Evolutionary conservation across 805 yeast species (phyloP).

Genomic region (Sugiyamaella boreocaroliniensis): DNA sequence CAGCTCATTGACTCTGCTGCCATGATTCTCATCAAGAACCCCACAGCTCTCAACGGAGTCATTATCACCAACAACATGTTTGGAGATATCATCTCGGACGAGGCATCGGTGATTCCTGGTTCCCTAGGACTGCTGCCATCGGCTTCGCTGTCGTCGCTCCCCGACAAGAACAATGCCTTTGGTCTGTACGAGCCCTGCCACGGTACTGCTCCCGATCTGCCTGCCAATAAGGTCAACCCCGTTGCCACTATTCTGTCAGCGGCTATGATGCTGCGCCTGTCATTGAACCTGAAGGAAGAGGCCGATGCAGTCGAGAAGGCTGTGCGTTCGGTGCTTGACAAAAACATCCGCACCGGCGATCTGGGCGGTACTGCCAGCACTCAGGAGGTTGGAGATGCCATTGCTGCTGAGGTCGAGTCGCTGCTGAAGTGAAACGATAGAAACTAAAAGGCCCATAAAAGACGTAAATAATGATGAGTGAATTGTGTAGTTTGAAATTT

Average conservation of each 20-base stretch:
- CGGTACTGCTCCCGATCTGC: slow-evolving; percentile 96
- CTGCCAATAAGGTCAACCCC: slow-evolving; percentile 84
- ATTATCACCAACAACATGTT: slow-evolving; percentile 93
- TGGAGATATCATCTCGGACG: slow-evolving; percentile 97
- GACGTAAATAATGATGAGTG: neutral
- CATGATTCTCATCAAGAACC: slow-evolving; percentile 90
- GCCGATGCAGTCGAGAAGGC: slow-evolving; percentile 87
- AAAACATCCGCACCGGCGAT: slow-evolving; percentile 87
- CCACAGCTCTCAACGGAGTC: slow-evolving; percentile 86
- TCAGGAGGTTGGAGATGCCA: slow-evolving; percentile 88
- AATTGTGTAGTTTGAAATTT: too few species aligned
- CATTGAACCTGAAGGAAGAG: slow-evolving; percentile 74
- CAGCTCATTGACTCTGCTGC: slow-evolving; percentile 98
- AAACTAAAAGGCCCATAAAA: neutral
- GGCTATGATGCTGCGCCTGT: slow-evolving; percentile 94
- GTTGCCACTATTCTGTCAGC: slow-evolving; percentile 91
- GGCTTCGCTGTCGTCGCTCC: slow-evolving; percentile 93
- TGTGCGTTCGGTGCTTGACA: slow-evolving; percentile 72
- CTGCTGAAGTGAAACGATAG: slow-evolving; percentile 33
- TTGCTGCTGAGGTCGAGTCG: slow-evolving; percentile 63
- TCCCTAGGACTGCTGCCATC: slow-evolving; percentile 93
- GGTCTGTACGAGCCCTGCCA: slow-evolving; percentile 98
- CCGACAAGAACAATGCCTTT: slow-evolving; percentile 88
- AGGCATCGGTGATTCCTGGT: slow-evolving; percentile 97
- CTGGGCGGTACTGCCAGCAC: slow-evolving; percentile 81